Percentiles rank a stretch among this genome's conserved stretches.
Conservation (phyloP, 1,284 basidiomycete genomes). For the Moesziomyces globuligerus region DNA sequence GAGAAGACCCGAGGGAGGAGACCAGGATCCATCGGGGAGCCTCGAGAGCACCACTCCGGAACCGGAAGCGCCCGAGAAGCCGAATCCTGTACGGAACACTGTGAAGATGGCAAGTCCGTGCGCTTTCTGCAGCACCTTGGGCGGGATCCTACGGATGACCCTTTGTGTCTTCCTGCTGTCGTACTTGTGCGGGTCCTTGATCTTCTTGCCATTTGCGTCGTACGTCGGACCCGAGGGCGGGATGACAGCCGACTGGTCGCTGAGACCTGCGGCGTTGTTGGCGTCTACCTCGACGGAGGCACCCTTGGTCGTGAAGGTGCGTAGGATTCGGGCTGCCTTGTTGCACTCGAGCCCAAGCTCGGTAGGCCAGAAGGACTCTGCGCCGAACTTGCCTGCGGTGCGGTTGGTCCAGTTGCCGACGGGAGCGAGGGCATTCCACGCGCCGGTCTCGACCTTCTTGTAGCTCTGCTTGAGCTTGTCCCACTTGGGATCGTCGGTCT, state of each 20-base stretch:
- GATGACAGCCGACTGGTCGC: slow-evolving; percentile 26
- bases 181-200: slow-evolving; percentile 54
- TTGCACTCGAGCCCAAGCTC: slow-evolving; percentile 55
- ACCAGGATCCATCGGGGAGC: slow-evolving; percentile 64
- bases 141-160: slow-evolving; percentile 65
- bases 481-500: slow-evolving; percentile 47
- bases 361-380: slow-evolving; percentile 64
- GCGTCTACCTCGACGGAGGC: slow-evolving; percentile 49
- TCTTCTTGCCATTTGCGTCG: slow-evolving; percentile 43
- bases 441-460: slow-evolving; percentile 58
- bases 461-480: slow-evolving; percentile 48
- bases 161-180: slow-evolving; percentile 62
- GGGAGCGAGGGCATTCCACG: slow-evolving; percentile 52
- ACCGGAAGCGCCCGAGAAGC: slow-evolving; percentile 55
- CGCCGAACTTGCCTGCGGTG: slow-evolving; percentile 51
- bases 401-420: slow-evolving; percentile 53
- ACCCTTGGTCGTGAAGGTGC: slow-evolving; percentile 56
- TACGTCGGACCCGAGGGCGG: slow-evolving; percentile 23
- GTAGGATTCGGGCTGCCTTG: slow-evolving; percentile 62
- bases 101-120: slow-evolving; percentile 66
- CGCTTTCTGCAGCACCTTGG: slow-evolving; percentile 49
- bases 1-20: slow-evolving; percentile 62
- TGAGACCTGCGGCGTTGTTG: slow-evolving; percentile 32
- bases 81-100: slow-evolving; percentile 62
- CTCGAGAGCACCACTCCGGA: slow-evolving; percentile 64